phyloP scores from a whole-genome alignment of 2,329 filamentous ascomycete genomes.

The Colletotrichum gloeosporioides region DNA sequence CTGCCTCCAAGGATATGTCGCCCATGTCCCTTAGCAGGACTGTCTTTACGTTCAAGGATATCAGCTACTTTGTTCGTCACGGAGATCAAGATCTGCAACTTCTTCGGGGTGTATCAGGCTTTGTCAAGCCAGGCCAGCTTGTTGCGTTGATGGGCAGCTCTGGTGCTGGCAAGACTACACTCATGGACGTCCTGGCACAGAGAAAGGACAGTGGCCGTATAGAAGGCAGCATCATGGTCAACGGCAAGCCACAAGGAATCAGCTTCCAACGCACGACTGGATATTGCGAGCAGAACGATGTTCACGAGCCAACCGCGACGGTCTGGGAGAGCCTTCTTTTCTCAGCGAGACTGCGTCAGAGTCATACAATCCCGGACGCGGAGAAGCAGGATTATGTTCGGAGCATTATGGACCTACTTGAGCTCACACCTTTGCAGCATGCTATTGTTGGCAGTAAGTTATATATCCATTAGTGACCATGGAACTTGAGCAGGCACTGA shows the following conservation, averaged over 20 bases:
- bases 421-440: conserved; percentile 68
- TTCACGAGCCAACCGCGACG: conserved; percentile 62
- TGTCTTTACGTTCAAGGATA: conserved; percentile 10
- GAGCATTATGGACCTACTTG: conserved; percentile 68
- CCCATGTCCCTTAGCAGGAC: neutral
- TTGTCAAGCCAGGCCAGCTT: conserved; percentile 71
- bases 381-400: conserved; percentile 73
- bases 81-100: conserved; percentile 56
- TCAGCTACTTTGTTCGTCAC: conserved; percentile 3
- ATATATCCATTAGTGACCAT: neutral
- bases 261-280: conserved; percentile 7
- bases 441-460: conserved; percentile 55
- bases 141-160: conserved; percentile 63
- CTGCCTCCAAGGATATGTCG: neutral
- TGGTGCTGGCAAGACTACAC: conserved; percentile 30
- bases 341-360: conserved; percentile 68
- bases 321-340: conserved; percentile 72
- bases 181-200: conserved; percentile 72
- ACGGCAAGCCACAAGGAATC: neutral
- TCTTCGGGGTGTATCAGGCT: conserved; percentile 70
- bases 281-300: conserved; percentile 29
- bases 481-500: neutral
- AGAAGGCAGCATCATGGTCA: conserved; percentile 24
- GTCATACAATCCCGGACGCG: conserved; percentile 53
- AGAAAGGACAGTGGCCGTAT: conserved; percentile 46